Conservation (phyloP, 73 alveolate species). For the Stentor roeselii region DNA sequence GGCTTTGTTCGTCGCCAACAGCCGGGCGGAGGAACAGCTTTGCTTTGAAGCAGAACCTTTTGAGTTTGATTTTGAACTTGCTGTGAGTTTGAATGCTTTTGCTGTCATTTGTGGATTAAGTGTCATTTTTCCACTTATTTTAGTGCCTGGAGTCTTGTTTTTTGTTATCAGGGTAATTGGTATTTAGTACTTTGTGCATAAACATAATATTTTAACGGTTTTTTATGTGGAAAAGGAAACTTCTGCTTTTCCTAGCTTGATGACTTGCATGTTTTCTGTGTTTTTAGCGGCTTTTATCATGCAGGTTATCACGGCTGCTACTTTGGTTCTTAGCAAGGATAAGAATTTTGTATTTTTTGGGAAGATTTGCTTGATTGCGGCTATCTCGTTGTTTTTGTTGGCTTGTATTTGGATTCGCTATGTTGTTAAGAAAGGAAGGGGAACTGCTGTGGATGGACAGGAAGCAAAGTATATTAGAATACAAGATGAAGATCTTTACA, state of each 20-base stretch:
- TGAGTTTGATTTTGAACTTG: constrained; percentile 4
- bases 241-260: not conserved
- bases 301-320: not conserved
- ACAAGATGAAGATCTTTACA: not conserved
- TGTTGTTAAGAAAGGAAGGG: not conserved
- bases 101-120: not conserved
- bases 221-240: not conserved
- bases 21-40: not conserved
- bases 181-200: constrained; percentile 19
- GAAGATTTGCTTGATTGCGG: not conserved
- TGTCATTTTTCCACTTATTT: constrained; percentile 7
- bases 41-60: not conserved
- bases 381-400: not conserved
- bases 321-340: not conserved
- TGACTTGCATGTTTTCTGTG: not conserved
- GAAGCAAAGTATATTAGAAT: not conserved
- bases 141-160: not conserved
- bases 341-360: not conserved
- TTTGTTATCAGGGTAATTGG: not conserved
- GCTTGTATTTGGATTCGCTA: not conserved
- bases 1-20: not conserved
- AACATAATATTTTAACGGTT: not conserved
- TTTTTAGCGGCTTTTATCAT: not conserved
- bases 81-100: not conserved
- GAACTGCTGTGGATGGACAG: not conserved